phyloP scores from a whole-genome alignment of 768 basidiomycete genomes.

The Amanita pseudoporphyria region DNA sequence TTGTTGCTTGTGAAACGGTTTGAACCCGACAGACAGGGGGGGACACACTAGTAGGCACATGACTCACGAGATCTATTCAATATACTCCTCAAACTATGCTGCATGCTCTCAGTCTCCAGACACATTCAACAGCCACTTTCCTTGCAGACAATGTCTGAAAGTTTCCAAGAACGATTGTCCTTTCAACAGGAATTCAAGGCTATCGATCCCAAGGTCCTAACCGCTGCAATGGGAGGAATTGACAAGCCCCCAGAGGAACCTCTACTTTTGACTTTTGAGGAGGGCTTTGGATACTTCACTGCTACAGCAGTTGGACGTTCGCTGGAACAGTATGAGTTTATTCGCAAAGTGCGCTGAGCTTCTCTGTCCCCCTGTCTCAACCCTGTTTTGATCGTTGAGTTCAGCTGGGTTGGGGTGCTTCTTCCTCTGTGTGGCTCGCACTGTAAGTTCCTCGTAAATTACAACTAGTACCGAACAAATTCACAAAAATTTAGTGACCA shows the following conservation, averaged over 20 bases:
- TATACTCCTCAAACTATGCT: too few species aligned
- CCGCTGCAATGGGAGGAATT: slow-evolving; percentile 6
- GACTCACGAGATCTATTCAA: too few species aligned
- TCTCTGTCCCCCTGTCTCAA: background rate
- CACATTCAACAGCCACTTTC: background rate
- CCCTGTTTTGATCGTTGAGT: slow-evolving; percentile 1
- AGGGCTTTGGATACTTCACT: slow-evolving; percentile 10
- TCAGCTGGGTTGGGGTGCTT: slow-evolving; percentile 1
- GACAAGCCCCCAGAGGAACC: slow-evolving; percentile 9
- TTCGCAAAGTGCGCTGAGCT: slow-evolving; percentile 6
- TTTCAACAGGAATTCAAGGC: background rate
- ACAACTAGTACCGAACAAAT: background rate
- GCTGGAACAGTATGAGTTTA: slow-evolving; percentile 5
- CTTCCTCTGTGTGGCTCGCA: slow-evolving; percentile 5
- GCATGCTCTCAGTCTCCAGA: background rate
- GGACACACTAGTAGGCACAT: too few species aligned
- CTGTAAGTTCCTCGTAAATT: slow-evolving; percentile 1
- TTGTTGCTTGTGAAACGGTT: background rate
- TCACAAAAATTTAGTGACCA: background rate
- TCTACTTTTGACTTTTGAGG: slow-evolving; percentile 6
- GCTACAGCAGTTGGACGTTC: slow-evolving; percentile 6
- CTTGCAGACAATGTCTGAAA: background rate
- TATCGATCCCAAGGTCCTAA: slow-evolving; percentile 3
- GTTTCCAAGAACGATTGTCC: background rate
- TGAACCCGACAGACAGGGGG: background rate